Percentiles rank a stretch among this genome's conserved stretches.
phyloP scores from a whole-genome alignment of 495 filamentous ascomycete species.

The Tetracladium setigerum region DNA sequence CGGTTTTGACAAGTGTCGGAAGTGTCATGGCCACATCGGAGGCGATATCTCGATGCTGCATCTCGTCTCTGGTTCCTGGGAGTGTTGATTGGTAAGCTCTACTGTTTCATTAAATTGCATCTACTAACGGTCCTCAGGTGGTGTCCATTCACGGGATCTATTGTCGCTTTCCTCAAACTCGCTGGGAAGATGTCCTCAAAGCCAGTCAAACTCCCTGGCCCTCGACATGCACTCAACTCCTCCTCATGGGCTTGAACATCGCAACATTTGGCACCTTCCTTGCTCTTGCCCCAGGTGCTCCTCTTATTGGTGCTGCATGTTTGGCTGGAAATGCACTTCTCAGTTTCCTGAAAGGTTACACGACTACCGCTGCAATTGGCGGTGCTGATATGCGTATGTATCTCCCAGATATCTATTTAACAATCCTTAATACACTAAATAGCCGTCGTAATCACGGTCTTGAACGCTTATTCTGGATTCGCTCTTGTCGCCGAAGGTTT shows the following conservation, averaged over 20 bases:
- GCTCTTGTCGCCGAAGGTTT: constrained; percentile 75
- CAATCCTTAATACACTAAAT: not conserved
- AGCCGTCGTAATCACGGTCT: constrained; percentile 73
- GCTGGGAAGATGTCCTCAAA: constrained; percentile 68
- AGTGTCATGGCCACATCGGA: constrained; percentile 63
- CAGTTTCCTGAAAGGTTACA: constrained; percentile 75
- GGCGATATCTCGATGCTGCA: constrained; percentile 61
- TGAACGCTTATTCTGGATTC: constrained; percentile 82
- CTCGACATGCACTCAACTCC: constrained; percentile 60
- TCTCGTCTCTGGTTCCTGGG: constrained; percentile 69
- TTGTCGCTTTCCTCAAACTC: constrained; percentile 76
- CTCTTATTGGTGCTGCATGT: constrained; percentile 64
- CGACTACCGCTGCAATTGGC: constrained; percentile 74
- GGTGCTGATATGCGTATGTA: constrained; percentile 69
- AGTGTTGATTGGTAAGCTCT: constrained; percentile 54
- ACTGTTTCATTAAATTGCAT: not conserved
- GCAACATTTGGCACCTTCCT: constrained; percentile 75
- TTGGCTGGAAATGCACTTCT: constrained; percentile 64
- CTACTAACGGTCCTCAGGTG: constrained; percentile 29
- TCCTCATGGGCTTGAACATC: constrained; percentile 62
- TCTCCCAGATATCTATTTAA: too few relatives aligned
- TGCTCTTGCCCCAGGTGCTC: constrained; percentile 64
- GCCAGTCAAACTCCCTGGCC: constrained; percentile 56
- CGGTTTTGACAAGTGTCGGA: constrained; percentile 74
- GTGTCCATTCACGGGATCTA: constrained; percentile 74